Base-by-base conservation (phyloP, 306 rosid genomes). In the Acacia melanoxylon region DNA sequence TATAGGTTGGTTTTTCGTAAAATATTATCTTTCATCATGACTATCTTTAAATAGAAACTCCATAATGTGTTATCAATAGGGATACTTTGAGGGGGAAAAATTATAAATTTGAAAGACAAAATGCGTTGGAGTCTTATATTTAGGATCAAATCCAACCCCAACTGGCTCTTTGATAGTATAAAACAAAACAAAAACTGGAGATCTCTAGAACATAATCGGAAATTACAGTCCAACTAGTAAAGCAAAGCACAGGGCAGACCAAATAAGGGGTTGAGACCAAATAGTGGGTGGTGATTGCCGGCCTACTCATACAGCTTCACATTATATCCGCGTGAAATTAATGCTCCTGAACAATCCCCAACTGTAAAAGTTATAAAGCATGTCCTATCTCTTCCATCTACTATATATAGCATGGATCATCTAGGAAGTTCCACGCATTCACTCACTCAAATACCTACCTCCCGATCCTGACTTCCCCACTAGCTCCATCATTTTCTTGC, bases 241-340 rank as follows among this genome's bases (percentile, higher is more conserved):
- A 27, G 14, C 3, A 78, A 65, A 68, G 51, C 52, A 48, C 3
- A 40, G 25, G 24, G 59, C 16, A 68, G 72, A 61, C 74, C 77
- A 52, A 27, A 62, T 5, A 62, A 68, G 73, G 81, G 81, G 59
- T 2, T 4, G 51, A 46, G 68, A 74, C 72, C 25, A 75, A 70
- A 63, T 77, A 67, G 84, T 37, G 56, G 56, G 77, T 54, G 72
- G 65, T 76, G 54, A 14, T 9, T 52, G 74, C 54, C 85, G 79
- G 65, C 48, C 86, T 46, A 22, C 52, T 22, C 59, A 80, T 85
- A 73, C 70, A 78, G 20, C 81, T 62, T 85, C 87, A 83, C 86
- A 80, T 85, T 89, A 86, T 89, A 87, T 91, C 92, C 97, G 97
- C 95, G 97, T 92, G 91, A 67, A 88, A 85, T 94, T 83, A 94